Percentiles rank a stretch among this genome's conserved stretches.
phyloP scores from a whole-genome alignment of 1,284 basidiomycete genomes.

The Ceratobasidium sp. region DNA sequence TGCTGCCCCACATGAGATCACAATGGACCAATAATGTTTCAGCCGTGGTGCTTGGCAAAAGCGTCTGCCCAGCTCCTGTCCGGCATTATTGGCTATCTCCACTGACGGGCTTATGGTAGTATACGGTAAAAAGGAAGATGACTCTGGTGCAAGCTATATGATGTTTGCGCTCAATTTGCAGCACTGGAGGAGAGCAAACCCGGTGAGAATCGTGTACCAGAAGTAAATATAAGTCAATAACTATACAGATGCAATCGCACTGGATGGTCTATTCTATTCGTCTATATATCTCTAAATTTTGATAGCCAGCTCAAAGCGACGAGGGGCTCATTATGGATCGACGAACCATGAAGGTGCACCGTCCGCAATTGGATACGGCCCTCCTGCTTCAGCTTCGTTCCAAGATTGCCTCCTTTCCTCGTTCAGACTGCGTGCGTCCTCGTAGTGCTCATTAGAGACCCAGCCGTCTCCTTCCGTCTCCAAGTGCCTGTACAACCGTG shows the following conservation, averaged over 20 bases:
- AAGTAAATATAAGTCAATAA: background rate
- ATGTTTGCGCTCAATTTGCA: background rate
- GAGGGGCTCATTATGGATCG: background rate
- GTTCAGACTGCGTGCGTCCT: slow-evolving; percentile 18
- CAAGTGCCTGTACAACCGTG: slow-evolving; percentile 7
- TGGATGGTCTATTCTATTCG: no score
- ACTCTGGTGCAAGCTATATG: no score
- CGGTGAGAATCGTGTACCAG: background rate
- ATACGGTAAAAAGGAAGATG: no score
- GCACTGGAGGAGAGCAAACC: no score
- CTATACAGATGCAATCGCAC: background rate
- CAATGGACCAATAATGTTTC: no score
- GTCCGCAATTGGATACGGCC: slow-evolving; percentile 32
- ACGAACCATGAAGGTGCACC: slow-evolving; percentile 40
- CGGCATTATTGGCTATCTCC: no score
- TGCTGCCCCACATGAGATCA: no score
- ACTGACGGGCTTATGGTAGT: no score
- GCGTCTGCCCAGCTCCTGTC: no score
- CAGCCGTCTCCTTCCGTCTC: slow-evolving; percentile 31
- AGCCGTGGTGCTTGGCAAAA: no score
- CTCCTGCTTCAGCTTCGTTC: slow-evolving; percentile 25
- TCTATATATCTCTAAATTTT: no score
- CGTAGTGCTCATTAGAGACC: slow-evolving; percentile 27
- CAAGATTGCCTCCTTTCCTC: slow-evolving; percentile 7
- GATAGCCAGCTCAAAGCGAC: no score